Evolutionary conservation across 768 basidiomycete genomes (phyloP), one percentile per base, ranked within the genome.

Genomic region (Suillus fuscotomentosus): DNA sequence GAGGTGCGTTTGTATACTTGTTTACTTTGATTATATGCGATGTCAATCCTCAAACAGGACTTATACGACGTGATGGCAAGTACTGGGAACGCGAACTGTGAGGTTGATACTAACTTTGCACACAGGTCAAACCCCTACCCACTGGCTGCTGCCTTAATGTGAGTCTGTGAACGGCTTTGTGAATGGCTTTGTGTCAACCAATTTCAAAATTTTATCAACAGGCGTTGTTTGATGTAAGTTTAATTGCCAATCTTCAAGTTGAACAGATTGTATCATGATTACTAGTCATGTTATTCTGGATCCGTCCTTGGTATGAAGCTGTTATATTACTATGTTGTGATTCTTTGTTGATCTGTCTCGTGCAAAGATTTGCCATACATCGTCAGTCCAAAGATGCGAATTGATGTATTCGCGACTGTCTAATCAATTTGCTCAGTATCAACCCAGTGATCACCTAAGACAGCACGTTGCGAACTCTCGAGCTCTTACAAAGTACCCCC

Each of bases 291-390:
- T 51, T 45, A 45, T 54, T 62, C 61, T 8, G 63, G 63, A 42
- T 42, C 57, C 5, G 57, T 59, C 24, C 41, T 59, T 31, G 57
- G 57, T 59, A 59, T 13, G 57, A 59, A 42, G 5, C 11, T 2
- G 14, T 42, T 5, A 17, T 14, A 38, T 43, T 8, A 8, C 17
- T 9, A 34, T 15, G 41, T 27, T 42, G 24, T 5, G 22, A 27
- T 20, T 59, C 11, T 17, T 59, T 17, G 3, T 13, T 64, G 50
- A 70, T 36, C 48, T 24, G 1, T 36, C 34, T 31, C 17, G 31
- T 5, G 22, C 15, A 54, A 47, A 70, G 76, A 76, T 66, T 63
- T 75, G 10, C 74, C 72, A 13, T 74, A 73, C 43, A 68, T 72
- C 15, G 63, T 72, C 63, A 55, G 68, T 63, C 20, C 51, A 11